Base-by-base conservation (phyloP, 2,329 filamentous ascomycete genomes). In the Xylaria sp. region DNA sequence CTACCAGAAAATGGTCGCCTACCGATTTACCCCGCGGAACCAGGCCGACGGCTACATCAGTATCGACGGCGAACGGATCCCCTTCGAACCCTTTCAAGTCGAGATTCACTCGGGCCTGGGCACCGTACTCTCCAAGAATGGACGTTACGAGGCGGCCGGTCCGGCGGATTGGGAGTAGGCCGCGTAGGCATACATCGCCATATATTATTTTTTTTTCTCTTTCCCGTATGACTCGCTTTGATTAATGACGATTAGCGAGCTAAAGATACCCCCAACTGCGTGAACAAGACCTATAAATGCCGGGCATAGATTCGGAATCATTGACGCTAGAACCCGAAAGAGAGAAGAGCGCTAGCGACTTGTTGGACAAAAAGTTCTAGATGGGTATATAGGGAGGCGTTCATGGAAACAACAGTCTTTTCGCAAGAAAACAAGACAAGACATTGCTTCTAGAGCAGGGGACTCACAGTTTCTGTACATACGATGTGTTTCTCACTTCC, bases 81-180 rank as follows among this genome's bases (percentile, higher is more conserved):
- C 91, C 0, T 97, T 96, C 72, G 88, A 88, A 67, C 89, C 91
- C 0, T 95, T 97, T 71, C 94, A 99, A 77, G 91, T 87, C 2
- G 94, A 99, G 75, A 81, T 97, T 5, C 91, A 97, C 72, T 83
- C 79, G 55, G 89, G 88, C 0, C 78, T 99, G 23, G 94, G 91
- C 0, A 91, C 89, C 3, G 89, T 93, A n/a, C 78, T 97, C 64
- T 91, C 90, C 54, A 91, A 88, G 75, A 84, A 79, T 34, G 89
- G 86, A 61, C 75, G 82, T 58, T 96, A 91, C 72, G 91, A 96
- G 69, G 79, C 80, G 0, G 75, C 76, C 1, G 84, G 85, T 0
- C 83, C 83, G 2, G 63, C 66, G 7, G 72, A 76, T 53, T 85
- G 81, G 80, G 78, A 84, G 54, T 75, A 65, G 13, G 46, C 46